Percentiles rank a stretch among this genome's conserved stretches.
These are phyloP conservation scores for Zasmidium citrigriseum DNA, from an alignment of 2,329 filamentous ascomycete genomes.

Conservation along the genomic window DNA sequence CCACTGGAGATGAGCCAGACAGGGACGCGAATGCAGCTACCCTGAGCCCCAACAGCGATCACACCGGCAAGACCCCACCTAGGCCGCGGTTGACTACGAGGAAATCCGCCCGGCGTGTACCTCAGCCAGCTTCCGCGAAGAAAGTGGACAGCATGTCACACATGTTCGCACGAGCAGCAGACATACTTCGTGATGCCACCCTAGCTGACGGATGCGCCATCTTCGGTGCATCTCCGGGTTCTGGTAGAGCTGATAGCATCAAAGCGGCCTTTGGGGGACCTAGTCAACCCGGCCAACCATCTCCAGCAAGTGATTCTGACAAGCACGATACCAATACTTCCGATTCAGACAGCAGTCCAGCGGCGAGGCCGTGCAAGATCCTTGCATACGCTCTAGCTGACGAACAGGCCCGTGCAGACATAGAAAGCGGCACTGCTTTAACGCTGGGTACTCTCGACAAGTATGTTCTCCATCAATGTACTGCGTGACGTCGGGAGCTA, in stretches of 20 bases:
- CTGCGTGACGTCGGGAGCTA: background rate
- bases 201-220: conserved; percentile 32
- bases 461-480: conserved; percentile 15
- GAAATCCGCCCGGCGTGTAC: conserved; percentile 13
- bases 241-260: conserved; percentile 16
- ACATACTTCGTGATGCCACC: conserved; percentile 31
- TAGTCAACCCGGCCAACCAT: conserved; percentile 6
- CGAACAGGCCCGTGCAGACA: conserved; percentile 24
- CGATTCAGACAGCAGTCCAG: conserved; percentile 25
- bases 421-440: conserved; percentile 25
- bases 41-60: background rate
- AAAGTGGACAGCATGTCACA: conserved; percentile 22
- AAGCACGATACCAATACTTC: conserved; percentile 20
- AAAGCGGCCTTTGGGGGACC: conserved; percentile 2
- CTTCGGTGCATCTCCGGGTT: conserved; percentile 28
- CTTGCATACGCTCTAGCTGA: conserved; percentile 27
- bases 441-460: conserved; percentile 29
- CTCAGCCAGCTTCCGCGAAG: background rate
- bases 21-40: background rate
- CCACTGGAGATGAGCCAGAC: background rate
- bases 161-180: conserved; percentile 28
- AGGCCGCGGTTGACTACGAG: conserved; percentile 15
- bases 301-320: conserved; percentile 21
- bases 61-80: background rate
- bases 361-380: conserved; percentile 24